Conservation (phyloP, 2,329 filamentous ascomycete species). For the Massarina eburnea region DNA sequence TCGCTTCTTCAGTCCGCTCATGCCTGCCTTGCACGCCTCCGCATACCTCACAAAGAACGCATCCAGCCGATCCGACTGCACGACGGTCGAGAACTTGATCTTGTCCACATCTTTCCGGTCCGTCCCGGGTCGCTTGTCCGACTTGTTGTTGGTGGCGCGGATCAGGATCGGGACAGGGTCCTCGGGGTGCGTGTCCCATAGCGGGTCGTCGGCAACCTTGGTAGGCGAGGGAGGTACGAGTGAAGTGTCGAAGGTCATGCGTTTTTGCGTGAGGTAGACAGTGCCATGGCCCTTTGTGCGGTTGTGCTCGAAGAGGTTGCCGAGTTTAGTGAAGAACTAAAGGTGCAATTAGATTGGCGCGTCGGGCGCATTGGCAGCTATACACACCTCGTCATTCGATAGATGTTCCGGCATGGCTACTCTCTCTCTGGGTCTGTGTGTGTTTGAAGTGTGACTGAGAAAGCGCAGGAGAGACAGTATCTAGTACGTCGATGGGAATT, state of each 20-base stretch:
- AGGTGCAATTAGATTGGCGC: no score
- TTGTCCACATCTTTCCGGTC: conserved; percentile 54
- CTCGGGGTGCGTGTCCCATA: conserved; percentile 62
- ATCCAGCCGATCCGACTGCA: conserved; percentile 74
- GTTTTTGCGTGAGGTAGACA: conserved; percentile 75
- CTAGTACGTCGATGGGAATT: conserved; percentile 1
- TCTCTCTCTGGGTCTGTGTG: background rate
- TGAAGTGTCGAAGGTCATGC: conserved; percentile 52
- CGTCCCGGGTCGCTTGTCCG: conserved; percentile 49
- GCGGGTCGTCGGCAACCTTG: conserved; percentile 53
- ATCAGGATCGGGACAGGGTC: conserved; percentile 73
- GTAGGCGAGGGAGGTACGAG: conserved; percentile 35
- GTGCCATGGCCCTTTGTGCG: conserved; percentile 72
- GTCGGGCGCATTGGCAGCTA: conserved; percentile 17
- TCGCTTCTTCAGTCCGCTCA: conserved; percentile 87
- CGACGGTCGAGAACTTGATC: conserved; percentile 80
- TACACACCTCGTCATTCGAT: conserved; percentile 60
- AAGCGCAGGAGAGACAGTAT: background rate
- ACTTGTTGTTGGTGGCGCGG: conserved; percentile 77
- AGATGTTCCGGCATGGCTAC: conserved; percentile 54
- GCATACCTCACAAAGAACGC: conserved; percentile 83
- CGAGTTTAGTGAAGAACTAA: conserved; percentile 73
- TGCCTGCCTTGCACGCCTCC: conserved; percentile 85
- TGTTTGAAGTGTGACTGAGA: background rate
- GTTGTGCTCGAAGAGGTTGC: conserved; percentile 66